These are phyloP conservation scores for Alternaria viburni DNA, from an alignment of 2,329 filamentous ascomycete species.

Conservation along the genomic window DNA sequence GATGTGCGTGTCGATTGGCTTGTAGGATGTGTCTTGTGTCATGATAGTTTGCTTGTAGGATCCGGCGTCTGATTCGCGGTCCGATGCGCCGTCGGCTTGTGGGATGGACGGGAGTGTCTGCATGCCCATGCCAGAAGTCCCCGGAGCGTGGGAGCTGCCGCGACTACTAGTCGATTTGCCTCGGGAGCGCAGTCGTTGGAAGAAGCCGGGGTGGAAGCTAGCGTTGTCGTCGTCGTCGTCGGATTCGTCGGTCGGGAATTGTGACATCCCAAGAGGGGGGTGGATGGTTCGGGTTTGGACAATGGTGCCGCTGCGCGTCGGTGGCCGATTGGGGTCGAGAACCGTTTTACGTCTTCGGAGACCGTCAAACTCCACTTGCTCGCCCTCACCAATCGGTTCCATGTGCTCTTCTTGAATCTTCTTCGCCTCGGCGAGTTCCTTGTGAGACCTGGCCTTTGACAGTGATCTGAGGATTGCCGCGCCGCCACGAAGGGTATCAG, in stretches of 20 bases:
- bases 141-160: slow-evolving; percentile 19
- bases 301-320: slow-evolving; percentile 46
- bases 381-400: slow-evolving; percentile 78
- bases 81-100: slow-evolving; percentile 28
- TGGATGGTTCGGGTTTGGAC: slow-evolving; percentile 62
- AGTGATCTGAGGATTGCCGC: slow-evolving; percentile 86
- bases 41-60: slow-evolving; percentile 54
- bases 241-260: slow-evolving; percentile 71
- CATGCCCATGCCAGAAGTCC: slow-evolving; percentile 27
- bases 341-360: slow-evolving; percentile 74
- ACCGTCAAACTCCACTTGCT: slow-evolving; percentile 89
- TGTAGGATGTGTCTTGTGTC: slow-evolving; percentile 58
- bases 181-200: slow-evolving; percentile 43
- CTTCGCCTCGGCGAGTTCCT: slow-evolving; percentile 79
- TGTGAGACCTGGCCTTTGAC: slow-evolving; percentile 75
- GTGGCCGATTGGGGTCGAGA: slow-evolving; percentile 50
- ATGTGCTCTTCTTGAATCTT: slow-evolving; percentile 83
- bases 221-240: slow-evolving; percentile 41
- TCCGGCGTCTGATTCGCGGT: slow-evolving; percentile 48
- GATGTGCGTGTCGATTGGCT: slow-evolving; percentile 44
- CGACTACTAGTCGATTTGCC: slow-evolving; percentile 43
- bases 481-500: slow-evolving; percentile 90
- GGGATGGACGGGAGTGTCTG: slow-evolving; percentile 29
- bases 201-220: slow-evolving; percentile 58
- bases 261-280: slow-evolving; percentile 86